Evolutionary conservation across 192 early-diverging fungal genomes (phyloP), one percentile per base, ranked within the genome.

Genomic region (Kickxella alabastrina): DNA sequence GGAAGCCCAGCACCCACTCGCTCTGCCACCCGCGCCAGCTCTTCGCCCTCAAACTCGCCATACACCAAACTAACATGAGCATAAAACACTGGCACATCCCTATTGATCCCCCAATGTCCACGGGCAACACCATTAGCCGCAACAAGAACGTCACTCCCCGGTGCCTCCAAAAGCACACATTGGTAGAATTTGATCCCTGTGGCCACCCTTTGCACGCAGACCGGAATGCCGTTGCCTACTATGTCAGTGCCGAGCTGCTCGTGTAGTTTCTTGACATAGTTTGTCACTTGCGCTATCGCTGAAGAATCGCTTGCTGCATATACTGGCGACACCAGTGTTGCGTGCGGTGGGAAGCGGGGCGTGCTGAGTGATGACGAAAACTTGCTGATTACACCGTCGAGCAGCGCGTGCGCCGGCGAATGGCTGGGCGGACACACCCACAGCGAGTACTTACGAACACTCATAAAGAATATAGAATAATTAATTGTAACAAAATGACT

Each of bases 361-460:
- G 58, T 34, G 15, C 31, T 36, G 6, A 62, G 62, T 2, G 51
- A 10, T 10, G 28, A 8, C 6, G 70, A 42, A 6, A 49, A 49
- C 17, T 42, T 4, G 14, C 43, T 12, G 21, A 73, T 57, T 3
- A 54, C 38, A 0, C 23, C n/a, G 7, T 48, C 41, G 9, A 73
- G 49, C 10, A 6, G 15, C 1, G 17, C 4, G 17, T 54, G 42
- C 7, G 54, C 15, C 10, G 22, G 21, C 13, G 62, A 65, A 21
- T 15, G 26, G 1, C 3, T 25, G 1, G 54, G 50, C 6, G 70
- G 70, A 48, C 63, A 62, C 36, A 74, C 40, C 70, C 70, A 74
- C 10, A 74, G 54, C n/a, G 70, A 59, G 37, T 66, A 74, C 25
- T 66, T 74, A 24, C n/a, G n/a, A n/a, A n/a, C n/a, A n/a, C n/a